Evolutionary conservation across 345 rosid genomes (phyloP).

Genomic region (Orychophragmus violaceus): DNA sequence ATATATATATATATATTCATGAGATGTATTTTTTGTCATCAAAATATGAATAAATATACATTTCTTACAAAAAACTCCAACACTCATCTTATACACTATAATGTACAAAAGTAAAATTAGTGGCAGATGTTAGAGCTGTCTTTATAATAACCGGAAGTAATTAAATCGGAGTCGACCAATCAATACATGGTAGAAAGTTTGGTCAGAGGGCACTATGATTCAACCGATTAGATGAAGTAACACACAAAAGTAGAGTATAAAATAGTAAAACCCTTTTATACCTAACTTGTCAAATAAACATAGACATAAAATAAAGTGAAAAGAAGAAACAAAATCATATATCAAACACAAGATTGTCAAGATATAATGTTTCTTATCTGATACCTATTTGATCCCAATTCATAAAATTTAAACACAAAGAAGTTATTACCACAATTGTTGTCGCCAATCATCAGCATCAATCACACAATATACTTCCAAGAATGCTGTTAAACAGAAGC

Average conservation of each 20-base stretch:
- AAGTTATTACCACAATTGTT: not conserved
- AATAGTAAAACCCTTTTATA: not conserved
- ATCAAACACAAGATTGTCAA: too few relatives aligned
- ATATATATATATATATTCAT: too few relatives aligned
- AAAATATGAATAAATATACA: not conserved
- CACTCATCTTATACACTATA: not conserved
- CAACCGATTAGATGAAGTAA: not conserved
- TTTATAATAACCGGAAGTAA: not conserved
- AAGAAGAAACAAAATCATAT: not conserved
- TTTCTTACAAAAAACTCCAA: not conserved
- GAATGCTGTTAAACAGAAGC: not conserved
- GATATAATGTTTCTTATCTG: too few relatives aligned
- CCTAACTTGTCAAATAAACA: constrained; percentile 20
- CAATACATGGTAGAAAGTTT: not conserved
- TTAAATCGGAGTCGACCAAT: not conserved
- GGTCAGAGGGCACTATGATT: not conserved
- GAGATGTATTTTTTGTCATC: not conserved
- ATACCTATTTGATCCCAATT: not conserved
- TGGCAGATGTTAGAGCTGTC: not conserved
- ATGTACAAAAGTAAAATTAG: not conserved
- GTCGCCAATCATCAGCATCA: constrained; percentile 1
- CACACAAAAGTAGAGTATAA: not conserved
- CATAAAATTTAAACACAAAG: not conserved
- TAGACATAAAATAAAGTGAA: not conserved
- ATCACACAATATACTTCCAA: not conserved